These are phyloP conservation scores for Neurospora sp. DNA, from an alignment of 495 filamentous ascomycete species.

Conservation along the genomic window DNA sequence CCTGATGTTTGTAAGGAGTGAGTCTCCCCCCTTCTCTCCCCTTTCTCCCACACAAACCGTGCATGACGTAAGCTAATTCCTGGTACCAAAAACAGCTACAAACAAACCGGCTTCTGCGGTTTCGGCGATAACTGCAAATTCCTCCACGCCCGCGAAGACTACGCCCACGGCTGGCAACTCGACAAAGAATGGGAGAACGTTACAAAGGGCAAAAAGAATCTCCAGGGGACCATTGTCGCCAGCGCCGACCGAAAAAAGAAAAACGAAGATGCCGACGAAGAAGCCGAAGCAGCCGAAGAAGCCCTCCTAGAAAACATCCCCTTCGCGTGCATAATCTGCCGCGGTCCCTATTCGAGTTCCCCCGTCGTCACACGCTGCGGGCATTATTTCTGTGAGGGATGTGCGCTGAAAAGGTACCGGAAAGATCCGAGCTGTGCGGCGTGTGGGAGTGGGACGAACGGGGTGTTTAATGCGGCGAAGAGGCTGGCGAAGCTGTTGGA, in stretches of 20 bases:
- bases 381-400: slow-evolving; percentile 91
- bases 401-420: slow-evolving; percentile 74
- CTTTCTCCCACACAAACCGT: not conserved
- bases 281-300: slow-evolving; percentile 62
- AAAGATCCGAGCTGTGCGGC: slow-evolving; percentile 72
- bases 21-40: not conserved
- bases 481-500: slow-evolving; percentile 70
- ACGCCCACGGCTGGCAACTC: slow-evolving; percentile 89
- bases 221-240: slow-evolving; percentile 52
- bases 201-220: slow-evolving; percentile 63
- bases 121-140: slow-evolving; percentile 61
- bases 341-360: slow-evolving; percentile 57
- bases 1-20: slow-evolving; percentile 90
- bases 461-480: slow-evolving; percentile 86
- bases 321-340: slow-evolving; percentile 92
- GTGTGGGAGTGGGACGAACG: slow-evolving; percentile 74
- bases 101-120: slow-evolving; percentile 18
- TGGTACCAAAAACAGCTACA: slow-evolving; percentile 1
- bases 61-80: not conserved
- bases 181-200: slow-evolving; percentile 87
- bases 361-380: slow-evolving; percentile 85
- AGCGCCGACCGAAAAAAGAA: slow-evolving; percentile 41
- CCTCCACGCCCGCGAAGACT: slow-evolving; percentile 76
- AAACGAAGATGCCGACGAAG: slow-evolving; percentile 14
- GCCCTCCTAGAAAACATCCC: slow-evolving; percentile 77